Evolutionary conservation across 1,284 basidiomycete genomes (phyloP), one percentile per base, ranked within the genome.

Genomic region (Sporisorium graminicola): DNA sequence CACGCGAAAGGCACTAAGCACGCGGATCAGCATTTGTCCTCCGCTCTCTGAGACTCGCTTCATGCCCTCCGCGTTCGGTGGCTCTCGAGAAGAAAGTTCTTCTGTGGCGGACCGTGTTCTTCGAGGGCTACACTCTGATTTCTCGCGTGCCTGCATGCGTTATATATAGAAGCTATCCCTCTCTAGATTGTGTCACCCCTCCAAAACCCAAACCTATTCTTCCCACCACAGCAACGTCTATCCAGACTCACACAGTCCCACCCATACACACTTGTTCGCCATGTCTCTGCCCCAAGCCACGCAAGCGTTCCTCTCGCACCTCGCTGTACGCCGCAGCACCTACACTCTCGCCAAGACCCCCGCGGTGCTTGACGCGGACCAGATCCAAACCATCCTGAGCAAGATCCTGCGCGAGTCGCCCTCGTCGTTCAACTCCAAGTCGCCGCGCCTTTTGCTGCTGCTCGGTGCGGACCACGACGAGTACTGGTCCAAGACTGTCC

Each of bases 401-500:
- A 84, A 47, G 82, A 83, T 52, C 82, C 51, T 89, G 72, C 87
- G 87, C 78, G 83, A 87, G 78, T 82, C 86, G 7, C 88, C 88
- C 1, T 80, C 81, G 13, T 76, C 85, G 18, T 86, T 86, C 86
- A 88, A 89, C 86, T 86, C 86, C 40, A 87, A 88, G 77, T 86
- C 86, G 14, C 83, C 86, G 5, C 85, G 88, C 16, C 86, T 86
- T 0, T 84, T 89, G 35, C 71, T 88, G 29, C 81, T 88, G n/a
- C 82, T 87, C 33, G 87, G 86, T 26, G 79, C 83, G 3, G 85
- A 87, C 53, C 85, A 88, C 83, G 66, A 85, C 49, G 64, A 87
- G 74, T 83, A 88, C 63, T 89, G 88, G 88, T 26, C 27, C 51
- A 75, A 86, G 42, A 79, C 76, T 12, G 79, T 87, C 37, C 82